Evolutionary conservation across 2,329 filamentous ascomycete genomes (phyloP), one percentile per base, ranked within the genome.

Genomic region (Pyrenochaeta sp.): DNA sequence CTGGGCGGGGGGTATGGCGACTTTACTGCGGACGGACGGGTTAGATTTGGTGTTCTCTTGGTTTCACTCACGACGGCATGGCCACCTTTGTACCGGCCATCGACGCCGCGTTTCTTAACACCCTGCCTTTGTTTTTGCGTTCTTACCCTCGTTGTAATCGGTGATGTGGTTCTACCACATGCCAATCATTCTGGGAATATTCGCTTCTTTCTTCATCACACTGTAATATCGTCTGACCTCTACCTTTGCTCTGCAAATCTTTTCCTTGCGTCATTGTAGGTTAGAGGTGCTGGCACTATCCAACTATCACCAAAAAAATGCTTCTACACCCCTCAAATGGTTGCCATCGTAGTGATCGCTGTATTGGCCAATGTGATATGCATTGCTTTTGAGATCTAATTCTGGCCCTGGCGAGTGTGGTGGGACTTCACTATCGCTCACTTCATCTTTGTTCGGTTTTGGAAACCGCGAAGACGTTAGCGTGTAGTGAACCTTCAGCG

Each of bases 141-240:
- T 74, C 64, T 62, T 76, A 76, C 75, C 61, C 72, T 77, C 74
- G 72, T 77, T 78, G 72, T 78, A 77, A 77, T 78, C 54, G 61
- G 67, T 64, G 50, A 39, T 39, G 63, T 61, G 37, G 36, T 36
- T 49, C 50, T 30, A 34, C 28, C 52, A 61, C 56, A 50, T 51
- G 54, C 65, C 61, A 59, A 46, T 58, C 62, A 66, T 74, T 74
- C 72, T 73, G 72, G 61, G 65, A 74, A 74, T 74, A 55, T 72
- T 72, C 70, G 61, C 63, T 72, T 72, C 70, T 61, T 62, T 60
- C 60, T 36, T 43, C 49, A 55, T 43, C 37, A 61, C 25, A 34
- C 45, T 68, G 61, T 70, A 71, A 66, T 34, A n/a, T 66, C 56
- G 61, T 64, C 61, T 54, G 55, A 56, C 54, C 58, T 58, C 54